Conservation (phyloP, 1,284 basidiomycete genomes). For the Cryptococcus sp. region DNA sequence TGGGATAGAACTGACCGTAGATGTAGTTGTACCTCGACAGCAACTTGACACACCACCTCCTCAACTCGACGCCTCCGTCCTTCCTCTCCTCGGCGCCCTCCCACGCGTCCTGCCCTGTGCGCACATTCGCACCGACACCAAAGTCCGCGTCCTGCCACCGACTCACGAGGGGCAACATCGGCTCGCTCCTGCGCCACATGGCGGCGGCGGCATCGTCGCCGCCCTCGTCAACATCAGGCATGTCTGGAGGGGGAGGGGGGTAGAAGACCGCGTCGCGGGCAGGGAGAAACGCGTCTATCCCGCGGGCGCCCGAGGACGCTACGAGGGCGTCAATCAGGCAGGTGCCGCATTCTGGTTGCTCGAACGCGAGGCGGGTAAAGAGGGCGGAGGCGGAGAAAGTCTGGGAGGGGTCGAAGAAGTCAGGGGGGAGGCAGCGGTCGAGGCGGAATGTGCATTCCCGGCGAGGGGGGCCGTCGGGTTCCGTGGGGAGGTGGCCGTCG, state of each 20-base stretch:
- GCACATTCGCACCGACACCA: constrained; percentile 22
- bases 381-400: constrained; percentile 24
- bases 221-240: no score
- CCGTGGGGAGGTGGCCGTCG: constrained; percentile 29
- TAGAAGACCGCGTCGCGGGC: constrained; percentile 13
- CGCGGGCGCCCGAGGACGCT: constrained; percentile 35
- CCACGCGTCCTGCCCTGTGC: constrained; percentile 37
- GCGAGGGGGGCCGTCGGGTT: constrained; percentile 6
- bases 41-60: constrained; percentile 39
- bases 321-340: constrained; percentile 45
- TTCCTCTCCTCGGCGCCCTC: constrained; percentile 11
- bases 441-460: constrained; percentile 28
- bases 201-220: not conserved
- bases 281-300: constrained; percentile 46
- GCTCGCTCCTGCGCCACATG: constrained; percentile 20
- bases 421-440: constrained; percentile 29
- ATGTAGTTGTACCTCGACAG: constrained; percentile 41
- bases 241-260: no score
- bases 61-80: constrained; percentile 27
- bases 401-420: constrained; percentile 16
- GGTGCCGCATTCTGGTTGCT: constrained; percentile 41
- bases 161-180: constrained; percentile 27
- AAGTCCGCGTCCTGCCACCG: constrained; percentile 29
- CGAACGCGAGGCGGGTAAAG: constrained; percentile 41
- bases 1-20: constrained; percentile 32